These are phyloP conservation scores for Hypomontagnella monticulosa DNA, from an alignment of 495 filamentous ascomycete species.

Conservation along the genomic window DNA sequence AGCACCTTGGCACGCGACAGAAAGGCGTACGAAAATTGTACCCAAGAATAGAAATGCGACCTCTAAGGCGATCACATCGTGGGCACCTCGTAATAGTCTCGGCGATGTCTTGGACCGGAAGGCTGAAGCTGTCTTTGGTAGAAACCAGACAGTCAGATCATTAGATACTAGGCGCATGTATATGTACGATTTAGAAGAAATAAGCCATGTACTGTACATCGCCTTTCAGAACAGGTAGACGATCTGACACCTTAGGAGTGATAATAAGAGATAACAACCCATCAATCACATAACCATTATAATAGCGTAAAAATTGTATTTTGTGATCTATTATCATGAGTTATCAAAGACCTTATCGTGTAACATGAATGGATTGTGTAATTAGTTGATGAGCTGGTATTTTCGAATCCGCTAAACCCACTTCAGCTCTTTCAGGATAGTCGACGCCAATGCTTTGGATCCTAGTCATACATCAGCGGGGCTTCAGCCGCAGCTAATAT, in stretches of 20 bases:
- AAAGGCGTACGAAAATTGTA: not conserved
- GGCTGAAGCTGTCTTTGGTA: not conserved
- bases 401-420: not conserved
- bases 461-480: not conserved
- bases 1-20: constrained; percentile 7
- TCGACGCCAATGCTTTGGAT: constrained; percentile 10
- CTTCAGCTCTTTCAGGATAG: constrained; percentile 10
- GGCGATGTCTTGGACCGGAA: constrained; percentile 27
- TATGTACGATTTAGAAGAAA: not conserved
- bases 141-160: constrained; percentile 4
- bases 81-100: constrained; percentile 13
- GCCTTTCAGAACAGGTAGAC: not conserved
- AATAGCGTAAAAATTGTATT: constrained; percentile 5
- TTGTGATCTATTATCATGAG: no score
- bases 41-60: constrained; percentile 15
- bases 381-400: constrained; percentile 1
- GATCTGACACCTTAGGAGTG: not conserved
- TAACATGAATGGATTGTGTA: constrained; percentile 35
- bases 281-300: not conserved
- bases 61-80: constrained; percentile 6
- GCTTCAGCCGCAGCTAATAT: not conserved
- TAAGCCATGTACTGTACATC: not conserved
- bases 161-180: no score
- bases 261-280: constrained; percentile 4
- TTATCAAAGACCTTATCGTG: constrained; percentile 3